Conservation (phyloP, 2,329 filamentous ascomycete species). For the Pleurostoma richardsiae region DNA sequence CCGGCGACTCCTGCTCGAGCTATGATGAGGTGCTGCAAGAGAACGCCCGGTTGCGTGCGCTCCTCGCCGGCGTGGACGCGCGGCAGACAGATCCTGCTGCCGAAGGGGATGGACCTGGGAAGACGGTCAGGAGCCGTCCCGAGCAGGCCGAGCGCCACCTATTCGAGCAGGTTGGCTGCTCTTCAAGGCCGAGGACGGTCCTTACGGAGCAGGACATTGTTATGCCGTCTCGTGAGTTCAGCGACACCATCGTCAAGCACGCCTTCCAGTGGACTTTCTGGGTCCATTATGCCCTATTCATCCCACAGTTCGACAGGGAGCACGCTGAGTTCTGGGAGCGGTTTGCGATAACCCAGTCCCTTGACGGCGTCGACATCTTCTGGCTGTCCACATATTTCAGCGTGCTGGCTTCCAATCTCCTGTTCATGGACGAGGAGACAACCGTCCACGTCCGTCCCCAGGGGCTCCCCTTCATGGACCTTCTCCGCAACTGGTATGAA, state of each 20-base stretch:
- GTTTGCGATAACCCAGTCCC: not conserved
- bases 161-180: not conserved
- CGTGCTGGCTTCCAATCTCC: not conserved
- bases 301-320: not conserved
- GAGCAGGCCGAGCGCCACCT: not conserved
- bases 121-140: not conserved
- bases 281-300: not conserved
- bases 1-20: not conserved
- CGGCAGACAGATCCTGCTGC: not conserved
- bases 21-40: not conserved
- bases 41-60: not conserved
- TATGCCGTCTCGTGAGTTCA: not conserved
- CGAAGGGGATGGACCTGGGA: not conserved
- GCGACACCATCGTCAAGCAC: not conserved
- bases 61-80: not conserved
- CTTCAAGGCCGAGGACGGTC: not conserved
- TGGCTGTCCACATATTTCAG: slow-evolving; percentile 1
- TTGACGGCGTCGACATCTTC: not conserved
- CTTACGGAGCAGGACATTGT: not conserved
- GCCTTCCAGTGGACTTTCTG: not conserved
- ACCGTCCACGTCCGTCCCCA: not conserved
- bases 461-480: not conserved
- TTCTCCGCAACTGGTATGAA: slow-evolving; percentile 1
- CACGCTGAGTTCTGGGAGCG: not conserved
- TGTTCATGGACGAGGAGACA: not conserved